Base-by-base conservation (phyloP, 1,284 basidiomycete species). In the Phenoliferia sp. region DNA sequence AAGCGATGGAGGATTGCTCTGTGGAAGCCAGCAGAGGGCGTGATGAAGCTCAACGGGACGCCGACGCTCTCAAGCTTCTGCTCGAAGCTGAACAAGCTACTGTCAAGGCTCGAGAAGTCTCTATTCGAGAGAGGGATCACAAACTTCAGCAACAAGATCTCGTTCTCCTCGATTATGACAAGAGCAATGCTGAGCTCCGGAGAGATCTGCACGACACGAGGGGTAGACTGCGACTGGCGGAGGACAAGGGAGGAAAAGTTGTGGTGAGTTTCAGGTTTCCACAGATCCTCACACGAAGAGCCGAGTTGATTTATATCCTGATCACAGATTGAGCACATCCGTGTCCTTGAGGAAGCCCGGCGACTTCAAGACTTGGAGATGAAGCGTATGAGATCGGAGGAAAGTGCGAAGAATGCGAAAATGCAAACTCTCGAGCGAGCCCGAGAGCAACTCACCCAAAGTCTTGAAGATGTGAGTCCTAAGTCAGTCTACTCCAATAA, bases 291-390 rank as follows among this genome's bases (percentile, higher is more conserved):
- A 16, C 34, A 17, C 4, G 32, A 12, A 10, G 5, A 17, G 15
- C n/a, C n/a, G 22, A 65, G 52, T 39, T 72, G 75, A 63, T 75
- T 68, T 68, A 72, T 73, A 59, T 74, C 71, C 89, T 9, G 86
- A 87, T 77, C 91, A 94, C 79, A 93, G 98, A 94, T 99, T 59
- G 95, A 99, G 80, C 96, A 99, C 77, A 94, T 99, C 28, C 90
- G 99, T 75, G 96, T 99, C 22, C 84, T 97, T 7, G 94, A 99
- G 78, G 92, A 96, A 77, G 95, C 96, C 15, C 98, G 98, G 80
- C 90, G 69, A 26, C 33, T 72, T 16, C 71, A 72, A 44, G 70
- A 72, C 44, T 34, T 59, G 39, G 71, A 72, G 34, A 72, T 72
- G 65, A 65, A 70, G 48, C 64, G 67, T 33, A 69, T 72, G 26